These are phyloP conservation scores for Phialemoniopsis sp. DNA, from an alignment of 2,329 filamentous ascomycete genomes.

Conservation along the genomic window DNA sequence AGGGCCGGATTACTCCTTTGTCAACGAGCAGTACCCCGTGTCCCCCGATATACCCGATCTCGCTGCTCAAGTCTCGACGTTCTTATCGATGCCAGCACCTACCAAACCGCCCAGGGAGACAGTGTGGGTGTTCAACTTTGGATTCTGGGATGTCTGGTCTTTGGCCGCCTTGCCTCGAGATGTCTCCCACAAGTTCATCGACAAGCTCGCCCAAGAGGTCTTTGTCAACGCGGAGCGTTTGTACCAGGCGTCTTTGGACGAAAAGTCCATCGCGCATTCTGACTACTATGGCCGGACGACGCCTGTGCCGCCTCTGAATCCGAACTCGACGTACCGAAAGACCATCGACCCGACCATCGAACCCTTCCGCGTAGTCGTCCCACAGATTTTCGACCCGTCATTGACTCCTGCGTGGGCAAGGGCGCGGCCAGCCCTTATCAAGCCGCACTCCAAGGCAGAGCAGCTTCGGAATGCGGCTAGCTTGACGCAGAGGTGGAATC, in stretches of 20 bases:
- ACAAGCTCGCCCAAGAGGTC: conserved; percentile 29
- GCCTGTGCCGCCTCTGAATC: background rate
- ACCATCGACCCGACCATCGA: conserved; percentile 15
- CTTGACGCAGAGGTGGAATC: conserved; percentile 47
- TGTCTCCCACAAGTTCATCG: conserved; percentile 29
- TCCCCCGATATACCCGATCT: conserved; percentile 34
- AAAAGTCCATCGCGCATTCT: conserved; percentile 39
- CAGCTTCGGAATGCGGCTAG: conserved; percentile 50
- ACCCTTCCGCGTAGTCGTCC: conserved; percentile 46
- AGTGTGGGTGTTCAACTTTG: conserved; percentile 47
- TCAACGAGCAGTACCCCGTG: conserved; percentile 36
- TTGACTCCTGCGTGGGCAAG: conserved; percentile 48
- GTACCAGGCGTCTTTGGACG: conserved; percentile 36
- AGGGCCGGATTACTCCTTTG: conserved; percentile 37
- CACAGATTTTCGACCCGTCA: conserved; percentile 48
- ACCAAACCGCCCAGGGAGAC: conserved; percentile 36
- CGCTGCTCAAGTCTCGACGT: conserved; percentile 35
- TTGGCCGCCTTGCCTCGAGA: conserved; percentile 40
- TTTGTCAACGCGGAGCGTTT: conserved; percentile 42
- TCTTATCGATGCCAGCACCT: conserved; percentile 34
- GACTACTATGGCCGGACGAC: conserved; percentile 18
- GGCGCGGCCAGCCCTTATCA: conserved; percentile 33
- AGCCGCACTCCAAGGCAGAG: conserved; percentile 42
- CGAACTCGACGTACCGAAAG: conserved; percentile 12
- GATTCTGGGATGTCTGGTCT: conserved; percentile 52